Conservation (phyloP, 768 basidiomycete genomes). For the Postia placenta region DNA sequence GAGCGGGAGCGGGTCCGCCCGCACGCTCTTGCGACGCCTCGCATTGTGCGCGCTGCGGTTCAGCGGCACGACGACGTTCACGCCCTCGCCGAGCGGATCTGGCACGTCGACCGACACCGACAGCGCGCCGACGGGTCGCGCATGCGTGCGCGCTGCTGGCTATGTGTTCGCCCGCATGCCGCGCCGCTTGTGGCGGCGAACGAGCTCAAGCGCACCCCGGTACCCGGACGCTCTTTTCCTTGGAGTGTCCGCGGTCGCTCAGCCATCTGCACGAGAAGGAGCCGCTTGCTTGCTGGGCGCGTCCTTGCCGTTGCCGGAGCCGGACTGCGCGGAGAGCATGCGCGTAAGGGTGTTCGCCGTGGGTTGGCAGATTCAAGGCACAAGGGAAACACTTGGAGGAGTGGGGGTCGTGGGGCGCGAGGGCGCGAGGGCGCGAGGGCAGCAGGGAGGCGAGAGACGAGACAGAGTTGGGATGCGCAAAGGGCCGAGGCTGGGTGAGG, state of each 20-base stretch:
- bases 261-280: slow-evolving; percentile 62
- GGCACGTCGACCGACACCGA: slow-evolving; percentile 47
- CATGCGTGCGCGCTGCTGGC: slow-evolving; percentile 76
- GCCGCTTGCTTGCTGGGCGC: slow-evolving; percentile 26
- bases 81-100: slow-evolving; percentile 88
- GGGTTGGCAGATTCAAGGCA: slow-evolving; percentile 26
- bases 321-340: slow-evolving; percentile 22
- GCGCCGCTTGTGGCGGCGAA: slow-evolving; percentile 36
- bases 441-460: slow-evolving; percentile 21
- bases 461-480: slow-evolving; percentile 20
- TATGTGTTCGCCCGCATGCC: slow-evolving; percentile 53
- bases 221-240: slow-evolving; percentile 29
- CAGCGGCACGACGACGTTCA: slow-evolving; percentile 80
- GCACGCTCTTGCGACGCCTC: slow-evolving; percentile 55
- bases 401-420: slow-evolving; percentile 26
- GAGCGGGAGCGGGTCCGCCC: slow-evolving; percentile 57
- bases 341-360: slow-evolving; percentile 52
- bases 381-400: slow-evolving; percentile 22
- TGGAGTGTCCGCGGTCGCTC: slow-evolving; percentile 53
- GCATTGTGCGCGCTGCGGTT: slow-evolving; percentile 37
- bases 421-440: too few relatives aligned
- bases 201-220: slow-evolving; percentile 29
- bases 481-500: slow-evolving; percentile 14
- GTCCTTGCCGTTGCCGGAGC: slow-evolving; percentile 13
- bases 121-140: slow-evolving; percentile 56